Conservation (phyloP, 768 basidiomycete species). For the Tubosaeta sp. region DNA sequence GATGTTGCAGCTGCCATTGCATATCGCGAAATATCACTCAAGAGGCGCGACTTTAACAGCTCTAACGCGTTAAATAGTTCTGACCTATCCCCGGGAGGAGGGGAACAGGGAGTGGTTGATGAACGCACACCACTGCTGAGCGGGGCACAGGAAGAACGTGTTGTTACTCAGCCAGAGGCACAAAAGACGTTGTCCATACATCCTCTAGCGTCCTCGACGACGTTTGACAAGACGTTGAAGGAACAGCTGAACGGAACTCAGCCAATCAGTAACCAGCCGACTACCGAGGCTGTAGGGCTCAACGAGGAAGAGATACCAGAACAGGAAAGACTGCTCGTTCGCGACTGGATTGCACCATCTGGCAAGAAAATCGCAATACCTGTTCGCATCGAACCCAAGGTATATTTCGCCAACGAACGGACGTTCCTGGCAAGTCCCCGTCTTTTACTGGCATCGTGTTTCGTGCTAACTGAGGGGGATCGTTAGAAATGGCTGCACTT, state of each 20-base stretch:
- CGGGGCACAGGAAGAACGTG: slow-evolving; percentile 22
- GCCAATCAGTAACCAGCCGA: slow-evolving; percentile 18
- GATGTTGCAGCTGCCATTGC: slow-evolving; percentile 84
- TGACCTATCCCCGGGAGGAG: slow-evolving; percentile 15
- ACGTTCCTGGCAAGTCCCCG: slow-evolving; percentile 77
- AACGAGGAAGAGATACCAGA: slow-evolving; percentile 34
- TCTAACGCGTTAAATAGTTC: slow-evolving; percentile 8
- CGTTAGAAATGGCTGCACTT: slow-evolving; percentile 87
- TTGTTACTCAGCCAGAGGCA: slow-evolving; percentile 10
- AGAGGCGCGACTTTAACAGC: slow-evolving; percentile 33
- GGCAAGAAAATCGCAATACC: slow-evolving; percentile 92
- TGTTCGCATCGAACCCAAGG: slow-evolving; percentile 96
- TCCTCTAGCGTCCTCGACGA: slow-evolving; percentile 77
- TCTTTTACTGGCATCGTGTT: background rate
- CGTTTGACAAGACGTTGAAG: slow-evolving; percentile 82
- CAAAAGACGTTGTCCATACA: slow-evolving; percentile 61
- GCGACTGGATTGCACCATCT: slow-evolving; percentile 71
- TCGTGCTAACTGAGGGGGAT: slow-evolving; percentile 1
- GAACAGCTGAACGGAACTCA: slow-evolving; percentile 49
- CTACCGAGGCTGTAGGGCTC: slow-evolving; percentile 29
- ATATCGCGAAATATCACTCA: slow-evolving; percentile 78
- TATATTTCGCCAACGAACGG: slow-evolving; percentile 93
- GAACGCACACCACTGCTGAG: slow-evolving; percentile 39
- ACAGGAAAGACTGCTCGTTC: slow-evolving; percentile 56
- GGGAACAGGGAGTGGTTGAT: slow-evolving; percentile 27